phyloP scores from a whole-genome alignment of 441 rosid genomes.

The Adansonia grandidieri region DNA sequence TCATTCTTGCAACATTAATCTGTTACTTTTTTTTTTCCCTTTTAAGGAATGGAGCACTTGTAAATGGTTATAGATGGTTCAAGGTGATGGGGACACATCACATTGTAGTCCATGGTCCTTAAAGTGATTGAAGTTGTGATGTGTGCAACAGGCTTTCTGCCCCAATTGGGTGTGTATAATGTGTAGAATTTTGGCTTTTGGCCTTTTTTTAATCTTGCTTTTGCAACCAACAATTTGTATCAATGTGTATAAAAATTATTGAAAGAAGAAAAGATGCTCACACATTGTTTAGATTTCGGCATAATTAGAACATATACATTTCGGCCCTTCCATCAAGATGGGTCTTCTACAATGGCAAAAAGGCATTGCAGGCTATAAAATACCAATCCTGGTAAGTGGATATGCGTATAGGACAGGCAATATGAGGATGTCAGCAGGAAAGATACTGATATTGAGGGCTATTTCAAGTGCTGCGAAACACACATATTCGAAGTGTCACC shows the following conservation, averaged over 20 bases:
- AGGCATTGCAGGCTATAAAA: not conserved
- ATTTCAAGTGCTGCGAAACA: too few relatives aligned
- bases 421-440: too few relatives aligned
- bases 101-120: not conserved
- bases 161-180: slow-evolving; percentile 18
- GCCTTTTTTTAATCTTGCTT: slow-evolving; percentile 4
- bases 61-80: slow-evolving; percentile 23
- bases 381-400: too few relatives aligned
- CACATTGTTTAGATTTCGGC: not conserved
- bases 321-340: not conserved
- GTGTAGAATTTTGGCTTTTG: slow-evolving; percentile 18
- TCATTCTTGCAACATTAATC: not conserved
- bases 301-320: not conserved
- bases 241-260: slow-evolving; percentile 19
- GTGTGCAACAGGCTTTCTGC: not conserved
- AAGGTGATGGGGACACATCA: not conserved
- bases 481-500: too few relatives aligned
- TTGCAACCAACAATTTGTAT: slow-evolving; percentile 15
- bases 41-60: slow-evolving; percentile 9
- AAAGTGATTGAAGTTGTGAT: not conserved
- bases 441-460: too few relatives aligned
- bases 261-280: not conserved
- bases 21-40: not conserved
- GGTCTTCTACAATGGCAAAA: not conserved
- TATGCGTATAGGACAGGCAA: too few relatives aligned